Evolutionary conservation across 2,329 filamentous ascomycete species (phyloP), one percentile per base, ranked within the genome.

Genomic region (Colletotrichum tropicicola): DNA sequence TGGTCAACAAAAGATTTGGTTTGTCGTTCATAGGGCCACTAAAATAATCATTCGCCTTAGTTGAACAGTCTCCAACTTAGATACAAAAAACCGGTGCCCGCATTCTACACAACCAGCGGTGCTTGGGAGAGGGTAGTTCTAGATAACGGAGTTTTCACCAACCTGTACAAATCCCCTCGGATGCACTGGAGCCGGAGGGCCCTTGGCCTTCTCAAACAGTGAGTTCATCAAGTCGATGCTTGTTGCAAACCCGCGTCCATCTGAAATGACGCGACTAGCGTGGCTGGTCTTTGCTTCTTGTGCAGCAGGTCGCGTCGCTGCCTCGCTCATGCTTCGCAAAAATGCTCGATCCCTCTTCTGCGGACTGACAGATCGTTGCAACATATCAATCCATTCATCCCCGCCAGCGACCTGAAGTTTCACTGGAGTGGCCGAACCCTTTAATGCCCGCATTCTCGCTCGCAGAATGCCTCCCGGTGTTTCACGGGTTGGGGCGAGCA

Each of bases 171-270:
- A 92, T 75, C 92, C 91, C 80, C 88, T 88, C 71, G 83, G 80
- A 65, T 83, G 77, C 69, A 82, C 74, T 35, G 82, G 79, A 68
- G 81, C 82, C 56, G 80, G 78, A 68, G 84, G 84, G 56, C 83
- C 84, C 80, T 87, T 89, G 68, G 89, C 85, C 78, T 91, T 88
- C 76, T 92, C 91, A 78, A 97, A 98, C 59, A 98, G 83, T 49
- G 93, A 97, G 75, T 97, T 95, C 93, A 97, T 98, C 75, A 98
- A 83, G 81, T 98, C 96, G 79, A 98, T 97, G 73, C 92, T 94
- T 19, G 92, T 97, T 19, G 89, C 87, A 77, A 97, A 95, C 1
- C 91, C 90, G 68, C 88, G 87, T 57, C 85, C 83, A 70, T 87
- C 85, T 39, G 77, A 67, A 17, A 78, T 73, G 25, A 74, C 69